These are phyloP conservation scores for Polychaeton citri DNA, from an alignment of 2,329 filamentous ascomycete species.

Conservation along the genomic window DNA sequence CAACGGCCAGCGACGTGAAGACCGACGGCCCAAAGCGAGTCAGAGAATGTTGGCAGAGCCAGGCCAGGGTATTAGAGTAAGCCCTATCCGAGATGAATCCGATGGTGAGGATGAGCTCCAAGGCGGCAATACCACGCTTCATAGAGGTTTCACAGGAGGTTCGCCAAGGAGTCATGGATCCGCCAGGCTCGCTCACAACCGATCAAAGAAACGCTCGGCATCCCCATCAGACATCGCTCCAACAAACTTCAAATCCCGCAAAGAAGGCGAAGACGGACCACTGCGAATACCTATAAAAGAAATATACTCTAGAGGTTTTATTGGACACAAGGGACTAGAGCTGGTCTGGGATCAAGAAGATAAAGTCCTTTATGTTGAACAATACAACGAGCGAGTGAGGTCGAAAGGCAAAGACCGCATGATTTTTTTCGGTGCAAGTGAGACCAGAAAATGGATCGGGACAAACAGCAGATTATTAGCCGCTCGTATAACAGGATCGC, in stretches of 20 bases:
- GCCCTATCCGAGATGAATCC: not conserved
- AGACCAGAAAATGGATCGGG: not conserved
- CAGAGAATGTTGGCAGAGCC: not conserved
- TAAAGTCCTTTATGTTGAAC: not conserved
- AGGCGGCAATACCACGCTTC: not conserved
- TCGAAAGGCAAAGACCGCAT: constrained; percentile 1
- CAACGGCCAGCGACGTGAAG: no score
- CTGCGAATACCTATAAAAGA: not conserved
- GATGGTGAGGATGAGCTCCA: not conserved
- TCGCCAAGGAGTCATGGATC: no score
- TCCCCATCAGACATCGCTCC: no score
- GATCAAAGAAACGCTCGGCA: no score
- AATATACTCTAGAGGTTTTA: not conserved
- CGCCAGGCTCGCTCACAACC: no score
- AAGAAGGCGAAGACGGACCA: not conserved
- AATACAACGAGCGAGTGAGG: not conserved
- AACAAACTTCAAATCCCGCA: no score
- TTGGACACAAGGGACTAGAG: not conserved
- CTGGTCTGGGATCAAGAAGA: constrained; percentile 1
- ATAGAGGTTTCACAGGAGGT: no score
- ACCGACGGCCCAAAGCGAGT: no score
- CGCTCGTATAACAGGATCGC: constrained; percentile 35
- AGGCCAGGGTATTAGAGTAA: not conserved
- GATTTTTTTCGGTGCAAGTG: constrained; percentile 1
- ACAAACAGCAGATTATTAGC: constrained; percentile 4